Conservation (phyloP, 2,329 filamentous ascomycete genomes). For the Xylaria arbuscula region DNA sequence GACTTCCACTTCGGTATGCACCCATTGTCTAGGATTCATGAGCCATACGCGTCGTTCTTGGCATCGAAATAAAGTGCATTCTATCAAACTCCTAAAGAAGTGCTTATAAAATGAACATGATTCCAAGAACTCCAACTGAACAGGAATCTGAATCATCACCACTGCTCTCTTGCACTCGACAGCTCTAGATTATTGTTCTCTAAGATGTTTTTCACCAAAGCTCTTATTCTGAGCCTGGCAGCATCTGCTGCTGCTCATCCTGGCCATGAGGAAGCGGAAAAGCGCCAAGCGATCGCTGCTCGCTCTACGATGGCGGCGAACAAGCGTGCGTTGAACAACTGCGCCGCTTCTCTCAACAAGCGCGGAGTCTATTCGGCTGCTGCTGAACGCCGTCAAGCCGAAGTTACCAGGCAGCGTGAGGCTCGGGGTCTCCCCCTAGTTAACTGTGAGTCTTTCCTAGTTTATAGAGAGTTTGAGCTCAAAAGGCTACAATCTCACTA, state of each 20-base stretch:
- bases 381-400: slow-evolving; percentile 14
- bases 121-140: background rate
- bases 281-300: slow-evolving; percentile 5
- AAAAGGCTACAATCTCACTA: background rate
- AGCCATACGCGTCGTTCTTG: slow-evolving; percentile 1
- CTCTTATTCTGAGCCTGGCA: slow-evolving; percentile 15
- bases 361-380: slow-evolving; percentile 14
- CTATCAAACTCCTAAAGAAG: background rate
- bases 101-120: background rate
- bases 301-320: slow-evolving; percentile 15
- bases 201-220: slow-evolving; percentile 19
- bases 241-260: slow-evolving; percentile 17
- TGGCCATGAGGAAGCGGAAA: slow-evolving; percentile 20
- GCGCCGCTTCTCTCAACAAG: slow-evolving; percentile 1
- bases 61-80: background rate
- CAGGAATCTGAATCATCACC: background rate
- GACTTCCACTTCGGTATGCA: background rate
- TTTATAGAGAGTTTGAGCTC: background rate
- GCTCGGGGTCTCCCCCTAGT: slow-evolving; percentile 14
- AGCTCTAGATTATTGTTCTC: background rate
- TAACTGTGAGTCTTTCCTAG: slow-evolving; percentile 4
- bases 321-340: slow-evolving; percentile 17
- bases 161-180: background rate
- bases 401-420: background rate
- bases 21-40: background rate